Conservation (phyloP, 164 flowering plant genomes). For the Sedum album region DNA sequence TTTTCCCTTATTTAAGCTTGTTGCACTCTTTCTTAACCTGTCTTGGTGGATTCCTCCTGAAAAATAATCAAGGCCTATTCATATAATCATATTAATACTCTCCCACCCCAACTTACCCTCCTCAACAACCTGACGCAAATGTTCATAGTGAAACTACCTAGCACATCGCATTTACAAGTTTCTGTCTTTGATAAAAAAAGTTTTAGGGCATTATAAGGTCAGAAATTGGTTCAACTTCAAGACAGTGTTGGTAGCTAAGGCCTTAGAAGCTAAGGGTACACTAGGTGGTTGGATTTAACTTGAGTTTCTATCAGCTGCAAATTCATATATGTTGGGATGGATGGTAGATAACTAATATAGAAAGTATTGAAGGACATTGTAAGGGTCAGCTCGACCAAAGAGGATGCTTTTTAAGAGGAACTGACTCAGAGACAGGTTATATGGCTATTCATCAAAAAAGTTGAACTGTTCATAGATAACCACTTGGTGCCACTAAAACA, state of each 20-base stretch:
- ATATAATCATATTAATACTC: not conserved
- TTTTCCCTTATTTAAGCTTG: not conserved
- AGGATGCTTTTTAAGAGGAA: not conserved
- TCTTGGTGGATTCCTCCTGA: not conserved
- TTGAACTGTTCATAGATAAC: not conserved
- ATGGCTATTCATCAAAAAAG: not conserved
- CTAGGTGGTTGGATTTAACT: not conserved
- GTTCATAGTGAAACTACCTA: not conserved
- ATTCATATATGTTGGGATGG: not conserved
- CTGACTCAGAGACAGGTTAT: not conserved
- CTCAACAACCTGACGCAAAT: not conserved
- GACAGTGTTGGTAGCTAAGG: not conserved
- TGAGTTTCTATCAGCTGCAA: not conserved
- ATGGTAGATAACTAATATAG: not conserved
- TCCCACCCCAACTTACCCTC: not conserved
- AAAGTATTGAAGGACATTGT: not conserved
- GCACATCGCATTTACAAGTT: not conserved
- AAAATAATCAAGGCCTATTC: not conserved
- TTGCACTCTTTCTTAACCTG: slow-evolving; percentile 16
- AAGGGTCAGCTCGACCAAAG: not conserved
- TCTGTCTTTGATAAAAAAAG: not conserved
- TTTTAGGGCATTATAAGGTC: not conserved
- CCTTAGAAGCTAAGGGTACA: not conserved
- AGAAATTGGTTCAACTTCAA: not conserved
- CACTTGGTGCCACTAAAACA: not conserved